Evolutionary conservation across 2,329 filamentous ascomycete genomes (phyloP).

Genomic region (Botrytis cinerea): DNA sequence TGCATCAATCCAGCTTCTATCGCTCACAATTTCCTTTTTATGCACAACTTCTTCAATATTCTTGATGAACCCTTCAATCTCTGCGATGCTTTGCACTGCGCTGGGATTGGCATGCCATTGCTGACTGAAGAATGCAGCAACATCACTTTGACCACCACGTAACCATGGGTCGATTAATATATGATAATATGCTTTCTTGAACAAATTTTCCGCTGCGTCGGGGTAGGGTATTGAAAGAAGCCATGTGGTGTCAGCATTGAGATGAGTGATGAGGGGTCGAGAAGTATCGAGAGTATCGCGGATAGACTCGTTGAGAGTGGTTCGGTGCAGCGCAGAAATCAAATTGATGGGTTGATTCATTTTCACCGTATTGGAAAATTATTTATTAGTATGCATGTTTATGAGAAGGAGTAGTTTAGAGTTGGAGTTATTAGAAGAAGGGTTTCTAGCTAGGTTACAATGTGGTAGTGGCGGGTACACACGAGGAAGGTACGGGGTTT

Average conservation of each 20-base stretch:
- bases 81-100: conserved; percentile 54
- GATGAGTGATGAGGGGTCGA: conserved; percentile 60
- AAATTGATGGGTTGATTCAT: conserved; percentile 13
- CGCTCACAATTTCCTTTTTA: background rate
- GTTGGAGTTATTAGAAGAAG: background rate
- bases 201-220: background rate
- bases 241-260: conserved; percentile 70
- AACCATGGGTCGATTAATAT: conserved; percentile 69
- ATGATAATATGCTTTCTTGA: conserved; percentile 54
- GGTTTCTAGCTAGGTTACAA: background rate
- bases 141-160: conserved; percentile 61
- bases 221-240: conserved; percentile 64
- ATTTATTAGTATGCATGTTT: background rate
- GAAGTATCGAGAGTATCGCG: conserved; percentile 31
- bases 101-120: conserved; percentile 62
- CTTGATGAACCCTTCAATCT: conserved; percentile 54
- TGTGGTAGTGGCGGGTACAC: background rate
- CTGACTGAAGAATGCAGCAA: conserved; percentile 64
- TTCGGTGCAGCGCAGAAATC: background rate
- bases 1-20: conserved; percentile 53
- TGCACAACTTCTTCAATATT: conserved; percentile 47
- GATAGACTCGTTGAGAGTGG: conserved; percentile 1
- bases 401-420: background rate
- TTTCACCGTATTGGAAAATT: background rate
- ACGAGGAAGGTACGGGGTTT: background rate